Evolutionary conservation across 2,329 filamentous ascomycete genomes (phyloP).

Genomic region (Dactylellina leptospora): DNA sequence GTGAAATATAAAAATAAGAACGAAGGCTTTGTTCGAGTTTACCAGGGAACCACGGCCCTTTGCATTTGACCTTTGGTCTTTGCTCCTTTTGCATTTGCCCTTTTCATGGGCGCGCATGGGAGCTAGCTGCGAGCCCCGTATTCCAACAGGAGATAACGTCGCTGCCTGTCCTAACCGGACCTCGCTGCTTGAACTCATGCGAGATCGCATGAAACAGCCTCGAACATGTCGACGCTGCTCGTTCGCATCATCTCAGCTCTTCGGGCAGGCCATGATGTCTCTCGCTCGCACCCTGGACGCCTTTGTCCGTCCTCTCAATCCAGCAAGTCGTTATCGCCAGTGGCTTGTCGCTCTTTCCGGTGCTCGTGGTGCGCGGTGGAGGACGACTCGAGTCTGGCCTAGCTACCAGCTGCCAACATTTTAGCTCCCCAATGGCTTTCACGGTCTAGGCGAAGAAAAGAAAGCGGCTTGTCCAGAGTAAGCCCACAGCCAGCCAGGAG

Average conservation of each 20-base stretch:
- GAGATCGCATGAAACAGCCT: constrained; percentile 7
- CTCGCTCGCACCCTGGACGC: background rate
- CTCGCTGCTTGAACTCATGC: background rate
- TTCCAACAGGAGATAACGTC: too few species aligned
- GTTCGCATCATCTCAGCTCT: constrained; percentile 18
- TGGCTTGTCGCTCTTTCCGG: constrained; percentile 10
- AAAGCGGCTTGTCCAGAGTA: background rate
- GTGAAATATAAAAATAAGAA: constrained; percentile 36
- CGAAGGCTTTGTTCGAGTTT: background rate
- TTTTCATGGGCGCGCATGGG: background rate
- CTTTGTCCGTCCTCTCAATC: constrained; percentile 14
- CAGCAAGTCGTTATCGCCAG: constrained; percentile 2
- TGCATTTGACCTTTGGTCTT: background rate
- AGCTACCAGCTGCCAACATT: too few species aligned
- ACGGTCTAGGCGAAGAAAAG: constrained; percentile 18
- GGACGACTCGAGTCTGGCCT: background rate
- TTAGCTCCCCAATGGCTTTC: background rate
- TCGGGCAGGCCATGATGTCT: constrained; percentile 1
- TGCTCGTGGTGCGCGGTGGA: constrained; percentile 8
- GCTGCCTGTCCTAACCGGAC: background rate
- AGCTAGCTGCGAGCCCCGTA: background rate
- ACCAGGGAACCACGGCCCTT: constrained; percentile 40
- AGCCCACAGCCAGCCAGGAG: background rate
- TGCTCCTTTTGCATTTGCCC: background rate
- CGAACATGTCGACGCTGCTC: background rate